Conservation (phyloP, 2,329 filamentous ascomycete genomes). For the Fusarium siculi region DNA sequence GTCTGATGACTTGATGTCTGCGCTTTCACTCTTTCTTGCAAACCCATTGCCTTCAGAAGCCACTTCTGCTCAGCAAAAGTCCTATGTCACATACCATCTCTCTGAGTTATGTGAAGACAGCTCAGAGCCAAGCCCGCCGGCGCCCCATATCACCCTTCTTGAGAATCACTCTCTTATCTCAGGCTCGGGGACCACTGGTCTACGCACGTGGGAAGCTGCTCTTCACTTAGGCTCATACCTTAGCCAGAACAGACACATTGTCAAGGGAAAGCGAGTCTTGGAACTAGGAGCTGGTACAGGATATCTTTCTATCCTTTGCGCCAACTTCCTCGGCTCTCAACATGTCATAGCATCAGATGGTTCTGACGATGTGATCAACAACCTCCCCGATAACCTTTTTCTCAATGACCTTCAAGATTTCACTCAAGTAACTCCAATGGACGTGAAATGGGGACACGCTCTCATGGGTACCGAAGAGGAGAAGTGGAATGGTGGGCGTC, state of each 20-base stretch:
- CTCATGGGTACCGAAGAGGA: conserved; percentile 67
- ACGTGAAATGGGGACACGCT: conserved; percentile 73
- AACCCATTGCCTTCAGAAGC: conserved; percentile 72
- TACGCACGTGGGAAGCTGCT: conserved; percentile 84
- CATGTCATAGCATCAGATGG: conserved; percentile 79
- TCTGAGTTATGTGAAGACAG: conserved; percentile 46
- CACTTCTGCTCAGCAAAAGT: conserved; percentile 74
- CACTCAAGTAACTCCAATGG: conserved; percentile 58
- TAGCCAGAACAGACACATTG: conserved; percentile 56
- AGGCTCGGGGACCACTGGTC: conserved; percentile 77
- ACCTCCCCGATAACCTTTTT: conserved; percentile 73
- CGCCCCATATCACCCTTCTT: conserved; percentile 66
- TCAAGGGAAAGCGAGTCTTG: conserved; percentile 68
- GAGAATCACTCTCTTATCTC: conserved; percentile 77
- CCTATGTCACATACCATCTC: conserved; percentile 77
- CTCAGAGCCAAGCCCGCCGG: not conserved
- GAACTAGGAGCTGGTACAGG: conserved; percentile 83
- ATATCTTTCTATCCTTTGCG: conserved; percentile 78
- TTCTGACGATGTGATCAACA: conserved; percentile 75
- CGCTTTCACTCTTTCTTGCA: conserved; percentile 72
- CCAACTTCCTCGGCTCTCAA: conserved; percentile 69
- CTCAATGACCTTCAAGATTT: conserved; percentile 71
- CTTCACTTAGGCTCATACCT: conserved; percentile 78
- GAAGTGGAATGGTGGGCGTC: conserved; percentile 58
- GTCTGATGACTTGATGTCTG: conserved; percentile 80